A percentile compares a stretch with the other conserved stretches of the same genome.
phyloP scores from a whole-genome alignment of 352 stramenopile species.

The Pythium sp. region DNA sequence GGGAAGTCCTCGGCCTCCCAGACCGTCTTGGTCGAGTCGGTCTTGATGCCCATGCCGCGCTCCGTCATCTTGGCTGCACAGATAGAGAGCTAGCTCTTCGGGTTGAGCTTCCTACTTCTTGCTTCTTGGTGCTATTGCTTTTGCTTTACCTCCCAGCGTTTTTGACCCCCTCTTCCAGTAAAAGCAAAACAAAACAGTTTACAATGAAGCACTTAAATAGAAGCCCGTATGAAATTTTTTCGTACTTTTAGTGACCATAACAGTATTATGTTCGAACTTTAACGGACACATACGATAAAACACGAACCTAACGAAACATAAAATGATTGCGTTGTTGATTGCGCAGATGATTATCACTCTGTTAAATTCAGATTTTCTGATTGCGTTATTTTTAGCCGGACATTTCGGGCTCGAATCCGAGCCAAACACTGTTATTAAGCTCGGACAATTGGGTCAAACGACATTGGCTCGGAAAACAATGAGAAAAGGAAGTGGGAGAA shows the following conservation, averaged over 20 bases:
- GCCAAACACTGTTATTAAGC: too few species aligned
- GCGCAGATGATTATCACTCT: too few species aligned
- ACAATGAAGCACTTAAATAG: neutral
- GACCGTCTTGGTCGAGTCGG: slow-evolving; percentile 78
- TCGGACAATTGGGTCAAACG: neutral
- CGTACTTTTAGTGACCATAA: neutral
- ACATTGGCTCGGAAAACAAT: too few species aligned
- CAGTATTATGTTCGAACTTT: neutral
- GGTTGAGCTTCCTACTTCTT: neutral
- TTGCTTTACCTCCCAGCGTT: slow-evolving; percentile 5
- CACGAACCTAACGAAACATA: neutral
- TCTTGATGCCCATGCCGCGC: slow-evolving; percentile 87
- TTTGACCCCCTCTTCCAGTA: slow-evolving; percentile 14
- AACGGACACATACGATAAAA: neutral
- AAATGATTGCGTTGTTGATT: neutral
- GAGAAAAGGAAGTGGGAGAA: too few species aligned
- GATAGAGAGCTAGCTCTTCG: neutral
- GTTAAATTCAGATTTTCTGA: too few species aligned
- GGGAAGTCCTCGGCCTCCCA: slow-evolving; percentile 97
- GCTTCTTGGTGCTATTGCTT: slow-evolving; percentile 1
- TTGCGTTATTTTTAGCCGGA: too few species aligned
- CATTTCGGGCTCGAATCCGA: too few species aligned
- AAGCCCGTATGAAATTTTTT: neutral
- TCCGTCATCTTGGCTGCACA: slow-evolving; percentile 52
- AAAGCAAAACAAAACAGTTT: neutral